Evolutionary conservation across 2,329 filamentous ascomycete species (phyloP).

Genomic region (Ophiostoma sp.): DNA sequence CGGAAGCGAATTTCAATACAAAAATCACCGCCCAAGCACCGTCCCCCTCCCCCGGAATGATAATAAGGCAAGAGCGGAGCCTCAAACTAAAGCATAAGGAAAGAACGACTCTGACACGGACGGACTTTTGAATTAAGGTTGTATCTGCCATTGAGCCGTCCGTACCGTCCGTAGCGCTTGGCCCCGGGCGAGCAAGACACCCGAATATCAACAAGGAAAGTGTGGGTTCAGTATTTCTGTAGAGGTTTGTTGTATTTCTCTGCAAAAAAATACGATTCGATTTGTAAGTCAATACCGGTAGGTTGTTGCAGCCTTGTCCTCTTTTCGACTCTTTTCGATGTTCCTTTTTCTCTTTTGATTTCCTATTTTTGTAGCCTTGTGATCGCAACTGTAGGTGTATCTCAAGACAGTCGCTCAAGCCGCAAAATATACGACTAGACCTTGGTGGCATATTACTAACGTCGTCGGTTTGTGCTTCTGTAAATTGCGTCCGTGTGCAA

Average conservation of each 20-base stretch:
- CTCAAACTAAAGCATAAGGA: background rate
- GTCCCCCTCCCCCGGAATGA: background rate
- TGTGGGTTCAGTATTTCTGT: background rate
- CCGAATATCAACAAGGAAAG: background rate
- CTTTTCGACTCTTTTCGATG: background rate
- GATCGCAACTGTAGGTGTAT: background rate
- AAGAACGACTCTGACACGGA: background rate
- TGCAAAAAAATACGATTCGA: background rate
- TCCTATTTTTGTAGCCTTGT: background rate
- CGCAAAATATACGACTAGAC: background rate
- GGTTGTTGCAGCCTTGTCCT: too few relatives aligned
- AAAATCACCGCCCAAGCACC: background rate
- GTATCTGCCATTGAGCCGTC: background rate
- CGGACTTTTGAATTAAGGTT: constrained; percentile 12
- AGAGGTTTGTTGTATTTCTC: too few relatives aligned
- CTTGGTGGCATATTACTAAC: too few relatives aligned
- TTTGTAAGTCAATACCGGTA: background rate
- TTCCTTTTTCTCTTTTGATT: background rate
- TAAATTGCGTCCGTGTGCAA: background rate
- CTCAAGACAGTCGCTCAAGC: background rate
- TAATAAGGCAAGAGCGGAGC: background rate
- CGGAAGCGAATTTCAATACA: background rate
- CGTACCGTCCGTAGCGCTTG: background rate
- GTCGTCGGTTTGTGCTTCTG: too few relatives aligned
- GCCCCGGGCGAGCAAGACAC: background rate